These are phyloP conservation scores for Blakeslea trispora DNA, from an alignment of 371 early-diverging fungal species.

Conservation along the genomic window DNA sequence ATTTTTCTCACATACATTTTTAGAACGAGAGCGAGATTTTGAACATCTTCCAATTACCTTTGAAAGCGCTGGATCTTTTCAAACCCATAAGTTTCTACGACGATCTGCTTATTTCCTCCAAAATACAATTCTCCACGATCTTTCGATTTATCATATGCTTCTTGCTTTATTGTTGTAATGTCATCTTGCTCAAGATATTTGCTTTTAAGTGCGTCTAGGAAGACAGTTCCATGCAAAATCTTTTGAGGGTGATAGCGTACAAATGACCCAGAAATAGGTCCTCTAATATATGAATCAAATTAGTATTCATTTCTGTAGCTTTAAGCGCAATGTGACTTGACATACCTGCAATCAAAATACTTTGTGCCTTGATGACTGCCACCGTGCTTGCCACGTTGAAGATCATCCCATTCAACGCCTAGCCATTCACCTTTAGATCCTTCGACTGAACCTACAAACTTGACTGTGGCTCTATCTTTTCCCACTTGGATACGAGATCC, in stretches of 20 bases:
- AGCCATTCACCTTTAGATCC: constrained; percentile 72
- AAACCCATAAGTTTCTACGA: constrained; percentile 81
- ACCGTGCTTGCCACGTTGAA: constrained; percentile 80
- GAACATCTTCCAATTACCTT: constrained; percentile 27
- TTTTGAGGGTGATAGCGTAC: constrained; percentile 61
- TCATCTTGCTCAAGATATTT: constrained; percentile 50
- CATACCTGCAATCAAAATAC: constrained; percentile 73
- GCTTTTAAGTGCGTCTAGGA: constrained; percentile 55
- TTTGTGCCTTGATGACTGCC: constrained; percentile 63
- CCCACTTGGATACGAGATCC: constrained; percentile 48
- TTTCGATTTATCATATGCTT: constrained; percentile 27
- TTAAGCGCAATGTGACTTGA: background rate
- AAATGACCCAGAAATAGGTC: constrained; percentile 73
- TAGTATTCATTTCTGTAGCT: background rate
- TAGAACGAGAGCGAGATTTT: too few species aligned
- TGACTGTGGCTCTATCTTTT: constrained; percentile 60
- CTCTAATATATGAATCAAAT: constrained; percentile 5
- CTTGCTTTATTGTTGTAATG: constrained; percentile 10
- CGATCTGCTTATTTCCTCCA: constrained; percentile 55
- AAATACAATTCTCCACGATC: constrained; percentile 42
- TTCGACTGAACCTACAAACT: constrained; percentile 66
- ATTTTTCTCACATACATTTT: too few species aligned
- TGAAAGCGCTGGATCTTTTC: constrained; percentile 68
- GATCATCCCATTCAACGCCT: constrained; percentile 90
- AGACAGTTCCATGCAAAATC: constrained; percentile 50